A percentile compares a stretch with the other conserved stretches of the same genome.
Evolutionary conservation across 805 yeast genomes (phyloP).

Genomic region (Candida krabiensis): DNA sequence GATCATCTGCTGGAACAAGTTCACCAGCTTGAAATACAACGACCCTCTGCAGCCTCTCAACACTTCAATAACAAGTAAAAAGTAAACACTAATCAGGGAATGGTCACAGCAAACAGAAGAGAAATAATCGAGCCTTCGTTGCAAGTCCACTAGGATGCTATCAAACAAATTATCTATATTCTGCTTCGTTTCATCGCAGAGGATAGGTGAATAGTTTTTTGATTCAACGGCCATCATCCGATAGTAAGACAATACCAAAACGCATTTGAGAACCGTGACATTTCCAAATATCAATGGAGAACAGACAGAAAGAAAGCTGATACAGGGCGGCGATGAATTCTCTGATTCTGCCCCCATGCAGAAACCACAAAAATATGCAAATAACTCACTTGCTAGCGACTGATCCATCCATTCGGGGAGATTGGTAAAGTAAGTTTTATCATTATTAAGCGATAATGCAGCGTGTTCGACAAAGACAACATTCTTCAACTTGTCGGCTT

Average conservation of each 20-base stretch:
- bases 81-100: conserved; percentile 14
- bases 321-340: background rate
- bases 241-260: conserved; percentile 17
- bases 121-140: conserved; percentile 10
- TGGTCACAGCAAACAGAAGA: conserved; percentile 24
- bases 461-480: conserved; percentile 15
- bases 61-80: conserved; percentile 15
- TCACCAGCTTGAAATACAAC: conserved; percentile 10
- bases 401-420: conserved; percentile 12
- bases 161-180: conserved; percentile 8
- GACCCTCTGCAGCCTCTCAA: conserved; percentile 10
- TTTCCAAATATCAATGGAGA: conserved; percentile 21
- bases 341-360: conserved; percentile 1
- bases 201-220: background rate
- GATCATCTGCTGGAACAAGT: conserved; percentile 17
- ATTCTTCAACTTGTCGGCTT: conserved; percentile 10
- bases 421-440: conserved; percentile 8
- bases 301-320: conserved; percentile 15
- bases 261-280: conserved; percentile 15
- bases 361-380: conserved; percentile 11
- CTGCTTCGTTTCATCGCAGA: background rate
- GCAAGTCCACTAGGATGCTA: conserved; percentile 12
- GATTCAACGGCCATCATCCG: conserved; percentile 5
- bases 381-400: conserved; percentile 11
- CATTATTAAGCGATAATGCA: conserved; percentile 9